Base-by-base conservation (phyloP, 768 basidiomycete genomes). In the Pholiota molesta region DNA sequence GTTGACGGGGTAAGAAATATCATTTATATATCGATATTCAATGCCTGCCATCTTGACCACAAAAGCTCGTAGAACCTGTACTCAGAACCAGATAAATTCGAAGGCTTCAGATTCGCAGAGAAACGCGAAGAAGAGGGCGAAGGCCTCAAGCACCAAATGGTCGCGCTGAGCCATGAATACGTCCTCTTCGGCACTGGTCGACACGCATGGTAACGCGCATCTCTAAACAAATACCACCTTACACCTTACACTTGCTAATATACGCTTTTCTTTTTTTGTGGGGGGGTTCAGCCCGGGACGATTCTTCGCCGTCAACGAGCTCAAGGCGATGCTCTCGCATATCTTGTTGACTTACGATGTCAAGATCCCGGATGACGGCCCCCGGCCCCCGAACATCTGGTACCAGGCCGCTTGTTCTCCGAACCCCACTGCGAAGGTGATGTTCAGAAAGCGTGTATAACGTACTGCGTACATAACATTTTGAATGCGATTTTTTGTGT, bases 81-180 rank as follows among this genome's bases (percentile, higher is more conserved):
- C 64, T 62, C 71, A n/a, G 73, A 81, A 54, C 71, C 85, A 0
- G 66, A 72, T 29, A 68, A 71, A 1, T 81, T 87, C 58, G 72
- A 81, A 42, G 79, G 78, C 0, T 83, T 83, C 71, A 78, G 85
- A 5, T 86, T 83, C 66, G 68, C 73, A 0, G 71, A 79, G 11
- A 71, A 77, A 69, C 68, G 74, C 31, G 72, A 79, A 17, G 66
- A 64, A 6, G 73, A 74, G 1, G 75, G 71, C 1, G 78, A 79
- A 21, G 40, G 60, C 40, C 52, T 47, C n/a, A 65, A 65, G 42
- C 66, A 67, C 51, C 64, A 65, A 53, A 63, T 65, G 59, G 63
- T 65, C 33, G 59, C 66, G 14, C 60, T 70, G 42, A 33, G 69
- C 65, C 57, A 65, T 9, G 70, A 74, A 6, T 81, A 70, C 59